phyloP scores from a whole-genome alignment of 495 filamentous ascomycete genomes.

The Aspergillus wentii region DNA sequence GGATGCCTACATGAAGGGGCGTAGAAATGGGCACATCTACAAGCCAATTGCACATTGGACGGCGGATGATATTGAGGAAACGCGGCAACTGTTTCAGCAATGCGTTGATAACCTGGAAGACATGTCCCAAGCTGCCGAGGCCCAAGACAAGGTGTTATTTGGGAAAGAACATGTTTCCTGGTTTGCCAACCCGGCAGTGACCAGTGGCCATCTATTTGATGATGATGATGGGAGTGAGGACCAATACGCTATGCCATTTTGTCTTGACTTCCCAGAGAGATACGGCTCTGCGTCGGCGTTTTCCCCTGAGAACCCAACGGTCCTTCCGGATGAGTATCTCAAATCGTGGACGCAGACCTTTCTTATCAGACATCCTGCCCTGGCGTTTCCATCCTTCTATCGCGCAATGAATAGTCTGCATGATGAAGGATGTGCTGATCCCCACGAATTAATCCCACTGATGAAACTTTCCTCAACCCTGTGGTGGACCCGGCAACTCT shows the following conservation, averaged over 20 bases:
- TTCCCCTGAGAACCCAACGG: slow-evolving; percentile 15
- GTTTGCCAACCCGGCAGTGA: slow-evolving; percentile 11
- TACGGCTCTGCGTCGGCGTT: slow-evolving; percentile 9
- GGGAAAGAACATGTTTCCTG: slow-evolving; percentile 37
- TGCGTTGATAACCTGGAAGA: slow-evolving; percentile 24
- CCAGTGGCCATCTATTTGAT: slow-evolving; percentile 4
- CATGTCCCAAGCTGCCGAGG: slow-evolving; percentile 15
- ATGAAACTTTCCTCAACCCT: slow-evolving; percentile 6
- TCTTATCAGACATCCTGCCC: slow-evolving; percentile 29
- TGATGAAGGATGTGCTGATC: too few species aligned
- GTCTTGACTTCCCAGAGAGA: slow-evolving; percentile 3
- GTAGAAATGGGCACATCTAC: slow-evolving; percentile 3
- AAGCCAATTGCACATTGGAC: slow-evolving; percentile 25
- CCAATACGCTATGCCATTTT: slow-evolving; percentile 2
- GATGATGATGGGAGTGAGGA: background rate
- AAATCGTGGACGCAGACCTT: slow-evolving; percentile 23
- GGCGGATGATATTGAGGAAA: slow-evolving; percentile 9
- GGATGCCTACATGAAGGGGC: slow-evolving; percentile 6
- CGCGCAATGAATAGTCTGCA: slow-evolving; percentile 18
- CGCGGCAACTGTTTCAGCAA: slow-evolving; percentile 11
- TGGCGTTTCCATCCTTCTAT: slow-evolving; percentile 22
- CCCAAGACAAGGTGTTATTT: slow-evolving; percentile 23
- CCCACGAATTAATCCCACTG: slow-evolving; percentile 1
- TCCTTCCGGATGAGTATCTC: slow-evolving; percentile 25
- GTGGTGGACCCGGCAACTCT: slow-evolving; percentile 15